Evolutionary conservation across 1,284 basidiomycete species (phyloP).

Genomic region (Ustilago crameri): DNA sequence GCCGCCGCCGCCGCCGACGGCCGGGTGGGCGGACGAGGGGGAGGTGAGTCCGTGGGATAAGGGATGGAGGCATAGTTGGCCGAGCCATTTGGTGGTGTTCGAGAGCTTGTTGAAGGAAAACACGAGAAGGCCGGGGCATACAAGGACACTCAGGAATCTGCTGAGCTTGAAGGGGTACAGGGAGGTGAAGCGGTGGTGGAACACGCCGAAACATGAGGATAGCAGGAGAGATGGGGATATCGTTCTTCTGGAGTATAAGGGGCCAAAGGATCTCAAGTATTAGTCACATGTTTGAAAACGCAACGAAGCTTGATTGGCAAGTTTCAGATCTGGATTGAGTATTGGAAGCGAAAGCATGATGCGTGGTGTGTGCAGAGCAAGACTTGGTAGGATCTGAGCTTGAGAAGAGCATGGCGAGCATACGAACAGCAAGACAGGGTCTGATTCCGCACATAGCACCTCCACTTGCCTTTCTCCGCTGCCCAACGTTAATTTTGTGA

Average conservation of each 20-base stretch:
- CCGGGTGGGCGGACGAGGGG: background rate
- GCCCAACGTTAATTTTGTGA: slow-evolving; percentile 6
- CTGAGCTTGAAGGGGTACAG: slow-evolving; percentile 76
- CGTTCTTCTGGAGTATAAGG: slow-evolving; percentile 73
- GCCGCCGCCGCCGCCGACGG: slow-evolving; percentile 69
- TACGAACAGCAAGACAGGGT: no score
- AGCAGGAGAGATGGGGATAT: slow-evolving; percentile 78
- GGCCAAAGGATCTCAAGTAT: slow-evolving; percentile 14
- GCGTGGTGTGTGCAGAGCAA: no score
- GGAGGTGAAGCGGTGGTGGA: slow-evolving; percentile 76
- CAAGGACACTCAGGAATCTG: slow-evolving; percentile 70
- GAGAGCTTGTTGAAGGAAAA: slow-evolving; percentile 74
- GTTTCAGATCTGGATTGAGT: no score
- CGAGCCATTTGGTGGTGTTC: slow-evolving; percentile 82
- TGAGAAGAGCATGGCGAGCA: no score
- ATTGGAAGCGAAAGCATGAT: no score
- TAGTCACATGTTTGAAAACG: no score
- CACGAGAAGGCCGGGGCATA: slow-evolving; percentile 42
- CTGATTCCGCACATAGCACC: slow-evolving; percentile 13
- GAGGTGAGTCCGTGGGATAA: slow-evolving; percentile 27
- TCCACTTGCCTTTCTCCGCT: slow-evolving; percentile 16
- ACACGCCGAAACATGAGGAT: slow-evolving; percentile 83
- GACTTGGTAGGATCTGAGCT: no score
- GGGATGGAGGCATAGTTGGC: slow-evolving; percentile 80
- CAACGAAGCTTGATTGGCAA: no score